Base-by-base conservation (phyloP, 805 yeast species). In the Schizosaccharomyces japonicus region DNA sequence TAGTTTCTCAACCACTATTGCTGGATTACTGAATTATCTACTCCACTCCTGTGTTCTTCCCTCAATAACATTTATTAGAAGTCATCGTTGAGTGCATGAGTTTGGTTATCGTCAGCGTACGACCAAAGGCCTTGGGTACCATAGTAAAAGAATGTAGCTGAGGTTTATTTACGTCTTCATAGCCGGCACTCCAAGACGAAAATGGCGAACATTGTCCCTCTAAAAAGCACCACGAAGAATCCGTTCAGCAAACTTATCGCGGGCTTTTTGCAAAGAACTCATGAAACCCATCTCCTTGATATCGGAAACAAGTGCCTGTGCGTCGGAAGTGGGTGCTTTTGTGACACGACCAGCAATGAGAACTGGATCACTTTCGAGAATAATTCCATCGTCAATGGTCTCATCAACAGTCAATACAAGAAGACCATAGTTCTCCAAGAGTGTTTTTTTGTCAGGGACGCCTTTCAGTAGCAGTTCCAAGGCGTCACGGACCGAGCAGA, bases 341-440 rank as follows among this genome's bases (percentile, higher is more conserved):
- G 96, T 80, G 25, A 85, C 94, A 63, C 98, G 73, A 13, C 92
- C 73, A 2, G 87, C 85, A 55, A 90, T 80, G 39, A 81, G 75
- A 31, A 78, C 73, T 4, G 93, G 76, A 57, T 90, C 95, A 26
- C 84, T 78, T 61, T 90, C 95, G 54, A 90, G 69, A 49, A 90
- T 75, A 52, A 90, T 75, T 21, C 54, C 98, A 59, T 85, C 93
- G 59, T 90, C 98, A 46, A 90, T 68, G 7, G 92, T 71, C 63
- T 90, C 96, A 61, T 90, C 98, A 40, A 85, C 72, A 3, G 92
- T 81, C 60, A 90, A 70, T 40, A 82, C 68, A 33, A 84, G 78
- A 68, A 81, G 69, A 62, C 90, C 98, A 59, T 78, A 90, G 59
- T 78, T 73, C 53, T 81, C 94, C 56, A 76, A 71, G 44, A 87